Evolutionary conservation across 164 flowering plant species (phyloP), one percentile per base, ranked within the genome.

Genomic region (Aristolochia contorta): DNA sequence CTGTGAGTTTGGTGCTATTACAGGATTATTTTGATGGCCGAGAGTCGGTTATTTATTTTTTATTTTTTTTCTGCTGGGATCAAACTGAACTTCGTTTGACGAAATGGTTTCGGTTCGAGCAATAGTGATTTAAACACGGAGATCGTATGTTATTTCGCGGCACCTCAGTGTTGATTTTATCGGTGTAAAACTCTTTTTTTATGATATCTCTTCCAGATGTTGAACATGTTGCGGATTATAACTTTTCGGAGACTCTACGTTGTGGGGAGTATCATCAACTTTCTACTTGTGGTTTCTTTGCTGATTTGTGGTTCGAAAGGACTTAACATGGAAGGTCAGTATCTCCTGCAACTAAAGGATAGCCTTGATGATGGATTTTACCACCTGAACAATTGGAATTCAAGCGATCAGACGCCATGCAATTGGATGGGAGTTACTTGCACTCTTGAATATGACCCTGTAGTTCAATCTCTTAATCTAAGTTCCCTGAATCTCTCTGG

Each of bases 401-500:
- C 54, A n/a, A 16, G 27, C 47, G 66, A 65, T 47, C 18, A 51
- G 47, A 56, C 66, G 21, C 69, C 73, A 12, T 70, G 73, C 46
- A 18, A 25, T 33, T 70, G 73, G 73, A 61, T 6, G 2, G 97
- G 97, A 43, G 89, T 91, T 57, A 84, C 59, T 67, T 93, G 99
- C 77, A 70, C 82, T 8, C 27, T 51, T 1, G 78, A 57, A 58
- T 20, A 58, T 30, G 46, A 67, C 60, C 87, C 75, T 0, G 78
- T 79, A 0, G 95, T 93, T 18, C 25, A 16, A 69, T 78, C 87
- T 60, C 81, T 93, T 45, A 57, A 75, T 77, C 74, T 93, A 78
- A 67, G 32, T 21, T 67, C 71, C 23, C 67, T 78, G 84, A 86
- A 86, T 64, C 88, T 93, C 24, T 85, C 97, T 0, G 99, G 99